Percentiles rank a stretch among this genome's conserved stretches.
Evolutionary conservation across 306 rosid species (phyloP).

Genomic region (Fragaria vesca): DNA sequence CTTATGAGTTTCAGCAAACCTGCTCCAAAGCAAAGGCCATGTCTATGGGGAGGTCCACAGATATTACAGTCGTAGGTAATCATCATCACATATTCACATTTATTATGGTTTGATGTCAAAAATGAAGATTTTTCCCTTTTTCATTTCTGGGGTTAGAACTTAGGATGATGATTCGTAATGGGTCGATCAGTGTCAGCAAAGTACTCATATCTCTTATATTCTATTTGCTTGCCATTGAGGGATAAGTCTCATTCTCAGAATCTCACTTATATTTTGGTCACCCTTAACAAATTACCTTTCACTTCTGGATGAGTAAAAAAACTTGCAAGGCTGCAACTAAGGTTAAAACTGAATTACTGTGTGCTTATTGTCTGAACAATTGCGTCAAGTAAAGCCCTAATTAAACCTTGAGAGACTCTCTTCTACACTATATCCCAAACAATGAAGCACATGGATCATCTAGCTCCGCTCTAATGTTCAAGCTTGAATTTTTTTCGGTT

Average conservation of each 20-base stretch:
- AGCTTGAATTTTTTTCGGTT: no score
- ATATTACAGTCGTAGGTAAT: background rate
- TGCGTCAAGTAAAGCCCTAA: background rate
- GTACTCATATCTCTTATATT: background rate
- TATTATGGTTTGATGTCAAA: constrained; percentile 2
- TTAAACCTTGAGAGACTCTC: background rate
- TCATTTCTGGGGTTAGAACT: background rate
- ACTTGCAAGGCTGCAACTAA: background rate
- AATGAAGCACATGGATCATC: no score
- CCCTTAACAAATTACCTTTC: background rate
- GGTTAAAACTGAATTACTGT: background rate
- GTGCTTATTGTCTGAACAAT: background rate
- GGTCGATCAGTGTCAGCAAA: constrained; percentile 16
- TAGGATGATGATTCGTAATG: constrained; percentile 1
- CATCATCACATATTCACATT: constrained; percentile 1
- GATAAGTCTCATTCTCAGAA: background rate
- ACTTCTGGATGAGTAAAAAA: background rate
- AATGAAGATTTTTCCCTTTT: background rate
- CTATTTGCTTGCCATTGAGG: constrained; percentile 2
- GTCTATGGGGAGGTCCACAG: background rate
- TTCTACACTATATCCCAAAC: no score
- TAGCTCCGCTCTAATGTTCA: no score
- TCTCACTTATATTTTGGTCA: background rate
- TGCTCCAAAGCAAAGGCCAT: background rate
- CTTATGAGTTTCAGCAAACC: constrained; percentile 1